Conservation (phyloP, 495 filamentous ascomycete species). For the Aspergillus carlsbadensis region DNA sequence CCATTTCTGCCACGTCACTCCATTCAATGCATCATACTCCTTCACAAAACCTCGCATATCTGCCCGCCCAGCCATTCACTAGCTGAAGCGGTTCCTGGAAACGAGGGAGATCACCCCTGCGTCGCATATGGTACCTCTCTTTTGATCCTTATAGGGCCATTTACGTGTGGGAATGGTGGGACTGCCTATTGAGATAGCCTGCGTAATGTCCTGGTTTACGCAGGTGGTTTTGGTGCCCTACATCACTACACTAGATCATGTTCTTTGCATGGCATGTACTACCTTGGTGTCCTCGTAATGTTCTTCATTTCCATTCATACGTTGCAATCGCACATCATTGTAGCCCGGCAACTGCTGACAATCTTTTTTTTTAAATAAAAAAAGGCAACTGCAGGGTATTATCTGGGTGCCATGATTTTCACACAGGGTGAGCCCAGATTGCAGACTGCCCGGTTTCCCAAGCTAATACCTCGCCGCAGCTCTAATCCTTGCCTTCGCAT, state of each 20-base stretch:
- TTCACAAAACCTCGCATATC: constrained; percentile 72
- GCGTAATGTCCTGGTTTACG: constrained; percentile 59
- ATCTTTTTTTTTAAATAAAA: no score
- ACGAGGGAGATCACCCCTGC: constrained; percentile 94
- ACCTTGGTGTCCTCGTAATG: background rate
- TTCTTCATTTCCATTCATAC: constrained; percentile 22
- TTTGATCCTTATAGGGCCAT: constrained; percentile 68
- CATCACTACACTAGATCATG: constrained; percentile 49
- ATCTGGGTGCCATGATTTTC: constrained; percentile 53
- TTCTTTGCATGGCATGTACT: constrained; percentile 12
- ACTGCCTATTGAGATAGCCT: constrained; percentile 79
- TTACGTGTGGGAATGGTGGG: constrained; percentile 87
- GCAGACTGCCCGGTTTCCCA: constrained; percentile 2
- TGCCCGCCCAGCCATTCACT: constrained; percentile 84
- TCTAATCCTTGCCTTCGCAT: constrained; percentile 73
- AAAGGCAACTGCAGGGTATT: constrained; percentile 49
- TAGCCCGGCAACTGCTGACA: constrained; percentile 37
- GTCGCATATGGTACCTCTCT: constrained; percentile 66
- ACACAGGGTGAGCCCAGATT: constrained; percentile 47
- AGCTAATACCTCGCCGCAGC: constrained; percentile 46
- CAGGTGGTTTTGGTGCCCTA: constrained; percentile 88
- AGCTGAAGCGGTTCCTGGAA: constrained; percentile 97
- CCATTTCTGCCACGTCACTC: constrained; percentile 1
- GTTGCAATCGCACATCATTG: constrained; percentile 11
- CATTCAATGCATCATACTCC: constrained; percentile 20